Base-by-base conservation (phyloP, 768 basidiomycete species). In the Suillus plorans region DNA sequence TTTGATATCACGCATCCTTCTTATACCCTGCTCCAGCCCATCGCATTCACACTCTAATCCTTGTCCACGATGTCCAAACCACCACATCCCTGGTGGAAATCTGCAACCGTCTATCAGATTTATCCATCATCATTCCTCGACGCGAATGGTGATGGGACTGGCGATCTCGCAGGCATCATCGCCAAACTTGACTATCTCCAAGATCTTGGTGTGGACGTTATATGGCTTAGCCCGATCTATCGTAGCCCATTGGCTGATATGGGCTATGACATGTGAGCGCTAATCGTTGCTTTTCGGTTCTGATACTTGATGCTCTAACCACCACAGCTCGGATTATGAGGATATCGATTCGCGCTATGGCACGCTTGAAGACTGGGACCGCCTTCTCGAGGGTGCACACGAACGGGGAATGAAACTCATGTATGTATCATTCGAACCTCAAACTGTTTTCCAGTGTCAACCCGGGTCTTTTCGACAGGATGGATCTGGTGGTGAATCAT, bases 401-500 rank as follows among this genome's bases (percentile, higher is more conserved):
- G 73, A 83, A 31, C 79, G 85, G 44, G 89, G 86, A 0, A 88
- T 92, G 85, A 90, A 90, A 69, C 80, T 91, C 22, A 83, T 92
- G 86, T 87, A 69, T 55, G 82, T 77, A 36, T 20, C 6, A 13
- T 42, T 42, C 18, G 6, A 55, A 31, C 60, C 20, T 41, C 52
- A 36, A 12, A 25, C 20, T 36, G 18, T 45, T 55, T 71, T 66
- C 69, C 62, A 67, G 31, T 36, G 13, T 63, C 16, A 49, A n/a
- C 45, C 67, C 52, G 31, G 44, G 57, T 58, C 52, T 61, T 45
- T 22, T 37, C 41, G 47, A 56, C 72, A 89, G 88, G 76, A 89
- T 90, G 86, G 90, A 92, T 70, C 82, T 92, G 2, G 91, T 91
- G 34, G 86, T 88, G 10, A 91, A 91, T 73, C 90, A 91, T 71